phyloP scores from a whole-genome alignment of 192 early-diverging fungal genomes.

The Coemansia javaensis region DNA sequence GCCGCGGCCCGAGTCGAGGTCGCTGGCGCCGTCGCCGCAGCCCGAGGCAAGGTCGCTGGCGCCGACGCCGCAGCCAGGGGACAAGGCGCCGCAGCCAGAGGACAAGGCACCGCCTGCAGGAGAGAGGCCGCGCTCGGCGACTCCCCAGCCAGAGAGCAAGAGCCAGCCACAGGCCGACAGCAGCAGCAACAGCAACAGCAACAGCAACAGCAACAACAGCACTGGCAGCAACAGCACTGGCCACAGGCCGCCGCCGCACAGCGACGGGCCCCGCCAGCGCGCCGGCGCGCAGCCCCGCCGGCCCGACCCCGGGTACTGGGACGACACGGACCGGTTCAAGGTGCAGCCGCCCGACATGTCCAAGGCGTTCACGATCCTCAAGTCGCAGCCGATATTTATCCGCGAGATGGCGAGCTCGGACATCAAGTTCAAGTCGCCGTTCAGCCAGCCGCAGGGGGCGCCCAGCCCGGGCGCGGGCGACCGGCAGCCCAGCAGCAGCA shows the following conservation, averaged over 20 bases:
- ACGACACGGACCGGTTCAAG: constrained; percentile 39
- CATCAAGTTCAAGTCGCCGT: constrained; percentile 47
- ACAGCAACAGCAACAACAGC: no score
- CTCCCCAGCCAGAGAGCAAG: not conserved
- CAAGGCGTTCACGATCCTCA: constrained; percentile 45
- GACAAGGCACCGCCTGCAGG: not conserved
- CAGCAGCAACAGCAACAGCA: no score
- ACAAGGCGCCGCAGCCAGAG: not conserved
- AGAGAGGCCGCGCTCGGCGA: no score
- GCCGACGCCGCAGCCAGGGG: not conserved
- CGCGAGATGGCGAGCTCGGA: constrained; percentile 43
- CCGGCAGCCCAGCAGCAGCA: not conserved
- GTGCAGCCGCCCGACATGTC: constrained; percentile 46
- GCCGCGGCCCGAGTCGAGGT: no score
- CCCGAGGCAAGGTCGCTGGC: not conserved
- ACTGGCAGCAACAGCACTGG: no score
- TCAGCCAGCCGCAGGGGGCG: constrained; percentile 13
- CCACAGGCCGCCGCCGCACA: constrained; percentile 7
- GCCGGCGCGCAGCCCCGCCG: not conserved
- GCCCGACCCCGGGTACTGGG: constrained; percentile 41
- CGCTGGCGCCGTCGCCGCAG: constrained; percentile 2
- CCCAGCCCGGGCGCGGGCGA: not conserved
- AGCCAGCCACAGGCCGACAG: not conserved
- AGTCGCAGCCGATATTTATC: constrained; percentile 42
- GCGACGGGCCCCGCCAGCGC: constrained; percentile 7